Base-by-base conservation (phyloP, 805 yeast species). In the Metschnikowia reukaufii region DNA sequence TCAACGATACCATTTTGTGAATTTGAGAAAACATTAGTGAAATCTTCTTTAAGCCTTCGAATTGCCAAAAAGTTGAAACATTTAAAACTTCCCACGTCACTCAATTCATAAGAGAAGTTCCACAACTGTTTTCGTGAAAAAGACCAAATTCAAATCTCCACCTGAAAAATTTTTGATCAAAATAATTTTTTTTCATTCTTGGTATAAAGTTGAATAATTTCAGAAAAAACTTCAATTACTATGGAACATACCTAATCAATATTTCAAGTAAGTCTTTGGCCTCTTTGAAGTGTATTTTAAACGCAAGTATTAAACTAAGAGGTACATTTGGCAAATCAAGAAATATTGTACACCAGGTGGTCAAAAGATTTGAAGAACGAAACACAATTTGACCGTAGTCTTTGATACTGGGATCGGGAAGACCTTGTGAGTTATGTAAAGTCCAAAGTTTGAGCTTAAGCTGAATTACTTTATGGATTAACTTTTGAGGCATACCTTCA, bases 361-460 rank as follows among this genome's bases (percentile, higher is more conserved):
- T 13, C 33, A 34, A 17, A 3, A 34, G 17, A 12, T 6, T n/a
- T 2, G 34, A 3, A 2, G 18, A 23, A 4, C 44, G 39, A 7
- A 27, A 27, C 10, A 34, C 23, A 3, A 16, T 18, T 1, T 15
- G 23, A 9, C 12, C 31, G 16, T 19, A 42, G 3, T n/a, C 36
- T 3, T 4, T 8, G 10, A 19, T 8, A 10, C 3, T 12, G 1
- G 30, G 36, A 13, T 42, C 45, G 13, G 45, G 41, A 6, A n/a
- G 21, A 6, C 45, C 45, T 15, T 25, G 8, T 13, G 6, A 8
- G 16, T 36, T 12, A 25, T 3, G 21, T 9, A 42, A 15, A n/a
- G 45, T 36, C 36, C 35, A 15, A 16, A 42, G 40, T 36, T 36
- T 42, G 21, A 42, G 34, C 13, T 36, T 42, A 30, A 42, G 40